Base-by-base conservation (phyloP, 192 early-diverging fungal genomes). In the Geosiphon pyriformis region DNA sequence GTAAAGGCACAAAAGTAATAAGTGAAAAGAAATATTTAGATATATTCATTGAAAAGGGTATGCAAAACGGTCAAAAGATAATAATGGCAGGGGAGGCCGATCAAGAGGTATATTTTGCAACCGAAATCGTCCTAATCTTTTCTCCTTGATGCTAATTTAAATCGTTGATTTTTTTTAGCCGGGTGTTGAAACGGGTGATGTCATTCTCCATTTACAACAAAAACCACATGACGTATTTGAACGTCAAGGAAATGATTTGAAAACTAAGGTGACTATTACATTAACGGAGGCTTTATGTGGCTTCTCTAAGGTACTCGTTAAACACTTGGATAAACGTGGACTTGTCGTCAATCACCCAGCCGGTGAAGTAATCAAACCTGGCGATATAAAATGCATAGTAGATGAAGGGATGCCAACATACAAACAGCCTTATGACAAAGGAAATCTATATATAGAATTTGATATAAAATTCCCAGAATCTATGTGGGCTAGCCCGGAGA, bases 351-450 rank as follows among this genome's bases (percentile, higher is more conserved):
- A 81, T 31, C 92, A 95, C 60, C 80, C 88, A 25, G 83, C 91
- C 15, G 94, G 94, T 15, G 81, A 86, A 50, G 88, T 91, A 23
- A 90, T 99, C 61, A 86, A 85, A 67, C 94, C 95, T 22, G 92
- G 90, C 32, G 85, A 92, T 22, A 76, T 92, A n/a, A 90, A 94
- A 78, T 82, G 85, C 67, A 89, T 98, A 65, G 66, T 58, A 33
- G 79, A 85, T 59, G 93, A 99, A 77, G 97, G 97, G 54, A 99
- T 99, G 97, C 95, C 95, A 22, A 80, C 73, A 15, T 86, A 75
- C 63, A 85, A 85, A 68, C 78, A 86, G 2, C 76, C 87, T 8
- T 76, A 77, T 58, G 87, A 88, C 67, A 85, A 89, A 69, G 96
- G 96, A 37, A 90, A 94, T 73, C 81, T 99, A 15, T 95, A 89